Evolutionary conservation across 2,329 filamentous ascomycete genomes (phyloP), one percentile per base, ranked within the genome.

Genomic region (Penicillium sp.): DNA sequence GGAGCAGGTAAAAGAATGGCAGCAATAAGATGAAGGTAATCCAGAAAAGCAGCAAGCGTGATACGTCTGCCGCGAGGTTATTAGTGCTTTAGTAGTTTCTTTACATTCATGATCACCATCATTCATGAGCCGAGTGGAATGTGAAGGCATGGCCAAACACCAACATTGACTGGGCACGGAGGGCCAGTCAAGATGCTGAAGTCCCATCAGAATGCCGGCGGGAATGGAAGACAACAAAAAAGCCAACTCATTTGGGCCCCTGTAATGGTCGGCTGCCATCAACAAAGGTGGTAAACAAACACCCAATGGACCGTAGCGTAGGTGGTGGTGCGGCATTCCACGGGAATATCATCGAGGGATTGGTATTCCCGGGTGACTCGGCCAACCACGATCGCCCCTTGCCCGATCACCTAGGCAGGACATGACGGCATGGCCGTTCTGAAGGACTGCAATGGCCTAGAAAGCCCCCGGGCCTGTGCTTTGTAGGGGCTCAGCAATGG

Each of bases 1-100:
- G 51, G 44, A 54, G 52, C 49, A 53, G 14, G 29, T n/a, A 56
- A 65, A 65, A 52, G 61, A 65, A 61, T 55, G 62, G 54, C 61
- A 55, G n/a, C 18, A 34, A 57, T 48, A 34, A 53, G 45, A 56
- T 8, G 26, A 55, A 47, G 40, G 40, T 33, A 43, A 31, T 60
- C 51, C 54, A 33, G 46, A 19, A 26, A 48, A 36, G 33, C 51
- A 45, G 24, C 44, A 37, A 26, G 21, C 46, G 29, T 5, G 9
- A 10, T 21, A 24, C 23, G 6, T 5, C 8, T 9, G 0, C 23
- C 11, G 21, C 16, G 7, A 31, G 54, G 60, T 58, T 14, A 43
- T 40, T 58, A 54, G 52, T 52, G 28, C 55, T 64, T 64, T 64
- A 64, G 58, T 65, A 64, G 37, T 59, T 48, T 16, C 26, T 19